Evolutionary conservation across 78 protist genomes (phyloP).

Genomic region (Dictyostelium capitatum): DNA sequence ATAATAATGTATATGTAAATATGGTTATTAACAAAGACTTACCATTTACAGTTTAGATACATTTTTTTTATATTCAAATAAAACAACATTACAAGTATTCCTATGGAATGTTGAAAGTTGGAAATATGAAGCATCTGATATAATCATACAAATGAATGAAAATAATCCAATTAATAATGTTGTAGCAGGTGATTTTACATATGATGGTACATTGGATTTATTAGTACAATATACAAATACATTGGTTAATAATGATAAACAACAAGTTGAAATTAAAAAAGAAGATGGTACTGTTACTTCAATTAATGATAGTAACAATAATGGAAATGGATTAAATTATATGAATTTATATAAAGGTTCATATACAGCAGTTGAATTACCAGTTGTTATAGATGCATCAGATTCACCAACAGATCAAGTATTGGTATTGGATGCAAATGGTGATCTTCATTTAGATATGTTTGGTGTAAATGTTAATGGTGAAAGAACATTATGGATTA

Average conservation of each 20-base stretch:
- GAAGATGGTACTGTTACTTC: too few species aligned
- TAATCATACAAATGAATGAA: background rate
- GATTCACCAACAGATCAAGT: conserved; percentile 44
- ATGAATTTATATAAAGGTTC: conserved; percentile 29
- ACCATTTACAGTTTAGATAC: conserved; percentile 54
- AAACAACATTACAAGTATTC: conserved; percentile 71
- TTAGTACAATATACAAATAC: conserved; percentile 37
- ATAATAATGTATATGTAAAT: background rate
- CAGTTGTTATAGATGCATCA: background rate
- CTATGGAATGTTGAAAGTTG: conserved; percentile 69
- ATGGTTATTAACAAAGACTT: background rate
- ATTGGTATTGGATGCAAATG: conserved; percentile 49
- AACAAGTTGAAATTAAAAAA: too few species aligned
- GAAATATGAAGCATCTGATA: conserved; percentile 64
- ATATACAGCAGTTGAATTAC: background rate
- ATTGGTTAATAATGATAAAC: background rate
- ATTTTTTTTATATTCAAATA: conserved; percentile 51
- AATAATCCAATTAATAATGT: conserved; percentile 14
- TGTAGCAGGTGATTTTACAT: conserved; percentile 66
- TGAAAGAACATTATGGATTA: conserved; percentile 63
- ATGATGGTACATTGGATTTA: conserved; percentile 75
- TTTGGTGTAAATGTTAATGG: conserved; percentile 19
- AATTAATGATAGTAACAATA: too few species aligned
- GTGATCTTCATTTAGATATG: conserved; percentile 68
- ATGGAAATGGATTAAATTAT: background rate